These are phyloP conservation scores for Leccinum imitatum DNA, from an alignment of 768 basidiomycete genomes.

Conservation along the genomic window DNA sequence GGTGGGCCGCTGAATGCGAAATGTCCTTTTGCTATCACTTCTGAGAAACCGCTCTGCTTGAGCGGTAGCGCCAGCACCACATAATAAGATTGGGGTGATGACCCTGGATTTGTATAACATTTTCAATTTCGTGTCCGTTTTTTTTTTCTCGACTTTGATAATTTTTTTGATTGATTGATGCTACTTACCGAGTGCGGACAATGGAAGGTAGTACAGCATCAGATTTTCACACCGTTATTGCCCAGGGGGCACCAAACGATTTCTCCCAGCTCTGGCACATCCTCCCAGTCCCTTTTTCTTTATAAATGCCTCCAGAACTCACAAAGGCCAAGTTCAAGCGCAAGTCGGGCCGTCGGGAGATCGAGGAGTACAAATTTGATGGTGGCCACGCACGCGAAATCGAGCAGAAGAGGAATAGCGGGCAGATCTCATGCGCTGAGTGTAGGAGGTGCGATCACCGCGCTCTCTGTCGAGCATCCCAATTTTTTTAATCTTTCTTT, in stretches of 20 bases:
- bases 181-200: constrained; percentile 9
- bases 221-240: constrained; percentile 30
- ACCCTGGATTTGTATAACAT: constrained; percentile 1
- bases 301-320: constrained; percentile 55
- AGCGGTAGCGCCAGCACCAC: not conserved
- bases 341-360: constrained; percentile 46
- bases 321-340: constrained; percentile 52
- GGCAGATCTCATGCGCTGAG: constrained; percentile 78
- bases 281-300: constrained; percentile 6
- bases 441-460: constrained; percentile 74
- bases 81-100: not conserved
- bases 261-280: constrained; percentile 21
- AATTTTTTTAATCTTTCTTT: constrained; percentile 14
- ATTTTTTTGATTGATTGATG: not conserved
- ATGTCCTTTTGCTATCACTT: not conserved
- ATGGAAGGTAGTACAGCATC: constrained; percentile 14
- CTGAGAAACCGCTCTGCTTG: not conserved
- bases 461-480: constrained; percentile 26
- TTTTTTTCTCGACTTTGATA: not conserved
- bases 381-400: constrained; percentile 61
- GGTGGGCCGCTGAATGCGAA: constrained; percentile 21
- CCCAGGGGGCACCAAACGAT: constrained; percentile 5
- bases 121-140: not conserved
- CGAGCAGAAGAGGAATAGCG: constrained; percentile 71
- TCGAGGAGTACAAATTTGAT: constrained; percentile 51